Base-by-base conservation (phyloP, 805 yeast species). In the Cyberlindnera xylosilytica region DNA sequence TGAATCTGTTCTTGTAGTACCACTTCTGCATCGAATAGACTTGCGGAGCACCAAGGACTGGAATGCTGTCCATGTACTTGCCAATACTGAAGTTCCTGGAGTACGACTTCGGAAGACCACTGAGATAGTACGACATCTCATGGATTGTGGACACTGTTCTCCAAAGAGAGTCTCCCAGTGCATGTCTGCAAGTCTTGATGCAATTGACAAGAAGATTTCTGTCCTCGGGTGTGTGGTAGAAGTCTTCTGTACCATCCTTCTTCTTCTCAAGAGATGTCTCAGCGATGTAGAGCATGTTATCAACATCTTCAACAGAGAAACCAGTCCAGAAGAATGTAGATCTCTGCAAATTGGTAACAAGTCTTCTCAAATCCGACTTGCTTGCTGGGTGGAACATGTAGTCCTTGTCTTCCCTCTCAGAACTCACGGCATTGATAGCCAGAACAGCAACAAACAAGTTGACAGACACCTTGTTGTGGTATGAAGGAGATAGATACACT, bases 261-360 rank as follows among this genome's bases (percentile, higher is more conserved):
- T 53, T 51, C 44, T 70, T 71, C 15, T 70, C 65, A 27, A 78
- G 45, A 6, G 79, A 71, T 18, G 62, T 59, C 13, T 66, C 61
- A 38, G 83, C 73, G 22, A 82, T 72, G 18, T 64, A 61, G 2
- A 76, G 56, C 58, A 83, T 65, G 18, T 72, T 65, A 37, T 76
- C 75, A 22, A 83, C 66, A 60, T 83, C 88, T 32, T 67, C 69
- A 20, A 70, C 68, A 11, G 81, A 69, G 54, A 83, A 83, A 0
- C 88, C 89, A 1, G 87, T 79, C 90, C 90, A 83, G 52, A 79
- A 79, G 56, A 83, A 81, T 0, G 89, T 79, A 1, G 84, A 79
- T 44, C 82, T 68, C 57, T 78, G 86, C 22, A 83, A 56, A 53
- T 83, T 83, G 4, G 76, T 71, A 11, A 83, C 72, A 49, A 83